phyloP scores from a whole-genome alignment of 257 asterid genomes.

The Salvia hispanica region DNA sequence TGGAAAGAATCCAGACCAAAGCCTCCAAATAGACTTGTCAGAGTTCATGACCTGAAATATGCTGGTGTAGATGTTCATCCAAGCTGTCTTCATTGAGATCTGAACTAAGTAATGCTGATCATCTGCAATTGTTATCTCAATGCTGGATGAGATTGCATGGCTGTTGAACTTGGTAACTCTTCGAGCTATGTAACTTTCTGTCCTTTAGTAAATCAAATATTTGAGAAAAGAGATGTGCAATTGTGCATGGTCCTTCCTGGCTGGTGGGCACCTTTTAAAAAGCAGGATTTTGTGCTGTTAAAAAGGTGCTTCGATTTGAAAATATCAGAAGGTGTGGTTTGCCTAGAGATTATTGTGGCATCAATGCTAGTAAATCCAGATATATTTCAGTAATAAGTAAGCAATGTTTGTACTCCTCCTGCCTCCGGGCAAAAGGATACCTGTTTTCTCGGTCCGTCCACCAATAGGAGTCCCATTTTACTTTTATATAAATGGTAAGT shows the following conservation, averaged over 20 bases:
- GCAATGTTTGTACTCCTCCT: neutral
- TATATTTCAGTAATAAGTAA: constrained; percentile 6
- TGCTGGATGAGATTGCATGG: constrained; percentile 99
- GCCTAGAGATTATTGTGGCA: constrained; percentile 1
- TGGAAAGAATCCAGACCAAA: constrained; percentile 87
- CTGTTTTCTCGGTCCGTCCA: no score
- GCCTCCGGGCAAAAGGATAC: no score
- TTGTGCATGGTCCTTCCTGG: neutral
- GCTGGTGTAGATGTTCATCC: constrained; percentile 84
- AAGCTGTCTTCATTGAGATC: constrained; percentile 82
- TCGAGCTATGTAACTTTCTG: constrained; percentile 16
- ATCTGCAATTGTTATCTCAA: constrained; percentile 82
- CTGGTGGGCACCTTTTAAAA: constrained; percentile 3
- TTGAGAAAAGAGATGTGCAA: no score
- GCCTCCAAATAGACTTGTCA: constrained; percentile 63
- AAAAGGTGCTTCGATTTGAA: constrained; percentile 9
- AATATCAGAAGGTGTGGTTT: neutral
- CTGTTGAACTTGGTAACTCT: constrained; percentile 85
- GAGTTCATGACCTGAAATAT: constrained; percentile 81
- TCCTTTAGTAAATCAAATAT: neutral
- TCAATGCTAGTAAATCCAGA: constrained; percentile 6
- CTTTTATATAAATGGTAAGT: no score
- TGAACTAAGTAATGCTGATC: constrained; percentile 71
- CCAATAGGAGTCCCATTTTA: no score
- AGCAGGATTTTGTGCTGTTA: constrained; percentile 15